Base-by-base conservation (phyloP, 2,329 filamentous ascomycete genomes). In the Fusarium sp. region DNA sequence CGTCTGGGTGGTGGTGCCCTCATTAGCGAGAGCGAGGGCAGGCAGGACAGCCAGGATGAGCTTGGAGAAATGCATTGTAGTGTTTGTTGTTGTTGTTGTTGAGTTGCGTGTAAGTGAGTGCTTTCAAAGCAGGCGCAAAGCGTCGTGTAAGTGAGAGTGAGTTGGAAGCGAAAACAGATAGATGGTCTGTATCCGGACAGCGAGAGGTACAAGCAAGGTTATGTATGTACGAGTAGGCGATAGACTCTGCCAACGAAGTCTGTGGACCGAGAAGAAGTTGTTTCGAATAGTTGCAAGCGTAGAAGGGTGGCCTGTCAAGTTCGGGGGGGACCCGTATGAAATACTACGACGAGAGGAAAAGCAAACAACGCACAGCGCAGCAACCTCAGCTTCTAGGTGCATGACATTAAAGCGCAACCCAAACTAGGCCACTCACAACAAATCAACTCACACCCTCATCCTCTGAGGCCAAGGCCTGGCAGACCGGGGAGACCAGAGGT, bases 221-320 rank as follows among this genome's bases (percentile, higher is more conserved):
- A 70, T 68, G 56, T 52, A 71, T 64, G 44, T 74, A 71, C 49
- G 72, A 67, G 74, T 71, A 68, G 52, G 49, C 38, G 51, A 48
- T 68, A 81, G 84, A 85, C 85, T 87, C 83, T 87, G 85, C 85
- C 85, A 87, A 86, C 85, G 85, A 87, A 86, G 85, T 78, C 78
- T 74, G 64, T 69, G 77, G 72, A 64, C 65, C 67, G 63, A 65
- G 67, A 66, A 64, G 65, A 68, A 67, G 64, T 63, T 66, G 65
- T 73, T 69, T 59, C 61, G 60, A 68, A 69, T 57, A 51, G 61
- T 57, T 66, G 55, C 63, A 71, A 63, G 57, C 53, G 62, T 68
- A 70, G 44, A 66, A 71, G 63, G 67, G 71, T 66, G 54, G 55
- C 46, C 18, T 38, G 58, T 59, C 53, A 54, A 26, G 58, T 33